Evolutionary conservation across 2,329 filamentous ascomycete genomes (phyloP), one percentile per base, ranked within the genome.

Genomic region (Botrytis medusae): DNA sequence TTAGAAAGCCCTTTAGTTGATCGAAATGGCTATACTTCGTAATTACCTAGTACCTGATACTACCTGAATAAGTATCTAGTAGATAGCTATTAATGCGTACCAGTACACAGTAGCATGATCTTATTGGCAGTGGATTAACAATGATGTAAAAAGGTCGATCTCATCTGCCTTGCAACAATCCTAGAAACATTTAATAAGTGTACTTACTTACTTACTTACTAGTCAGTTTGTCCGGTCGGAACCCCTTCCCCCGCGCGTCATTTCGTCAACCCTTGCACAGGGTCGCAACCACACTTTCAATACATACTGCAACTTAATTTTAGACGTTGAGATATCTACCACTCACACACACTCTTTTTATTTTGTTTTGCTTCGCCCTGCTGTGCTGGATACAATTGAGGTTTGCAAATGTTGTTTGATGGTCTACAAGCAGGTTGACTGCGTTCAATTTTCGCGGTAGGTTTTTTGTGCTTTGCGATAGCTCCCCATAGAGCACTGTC

Each of bases 171-270:
- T 18, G n/a, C 25, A 29, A 54, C 51, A 18, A 29, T 54, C 12
- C 51, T 29, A 54, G 51, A 29, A 51, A 16, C n/a, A 29, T 25
- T 29, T 29, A 16, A 54, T 5, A 37, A 7, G 8, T 37, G 34
- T 6, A 34, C 34, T 34, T 34, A 37, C 37, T 37, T 37, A 37
- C 37, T 8, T 37, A 9, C 34, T 34, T 29, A 18, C 14, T 57
- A 57, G 51, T 29, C 7, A 1, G 51, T 57, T 57, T 32, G 32
- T 57, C 51, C 51, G n/a, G 51, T n/a, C 51, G 60, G 34, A n/a
- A 40, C 34, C 60, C 60, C 37, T 62, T 59, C 29, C 60, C 59
- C 34, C 60, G 34, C 60, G 34, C 60, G 34, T 62, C 60, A 62
- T 29, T 29, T 22, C 59, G 40, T n/a, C 10, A n/a, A n/a, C 12